Evolutionary conservation across 805 yeast species (phyloP), one percentile per base, ranked within the genome.

Genomic region (Ogataea pignaliae): DNA sequence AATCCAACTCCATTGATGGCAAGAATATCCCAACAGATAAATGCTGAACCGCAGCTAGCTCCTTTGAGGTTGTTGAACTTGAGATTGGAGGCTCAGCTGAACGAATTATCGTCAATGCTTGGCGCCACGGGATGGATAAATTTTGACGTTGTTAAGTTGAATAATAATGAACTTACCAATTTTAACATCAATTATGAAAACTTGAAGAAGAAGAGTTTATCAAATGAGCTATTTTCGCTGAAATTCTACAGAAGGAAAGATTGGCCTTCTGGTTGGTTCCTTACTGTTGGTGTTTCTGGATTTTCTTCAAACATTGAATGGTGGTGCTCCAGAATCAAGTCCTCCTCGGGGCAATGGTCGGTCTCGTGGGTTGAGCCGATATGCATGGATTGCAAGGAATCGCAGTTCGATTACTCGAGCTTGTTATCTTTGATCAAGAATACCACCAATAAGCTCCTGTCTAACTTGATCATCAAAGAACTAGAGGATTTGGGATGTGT

Each of bases 81-180:
- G 39, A 68, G 81, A 37, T 60, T 78, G 29, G 73, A 76, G 31
- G 70, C 74, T 3, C 70, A 72, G 42, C 68, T 69, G 44, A 66
- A 70, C 36, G 84, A 81, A 45, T 66, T 82, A 28, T 64, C 76
- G 11, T 72, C 78, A 9, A 71, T 81, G 47, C 72, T 87, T 43
- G 68, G 71, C 32, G 83, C 87, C 0, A 75, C 82, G 0, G 86
- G 83, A 28, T 86, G 93, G 93, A 71, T 78, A 6, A 66, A 70
- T n/a, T 77, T 77, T 50, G 78, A 75, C 34, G 71, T 77, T 34
- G 70, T 85, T 38, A 69, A 64, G 29, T 54, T 85, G 28, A 65
- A 71, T 2, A 69, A 71, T 3, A 69, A 67, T 17, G 89, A 82
- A 56, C 57, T 72, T 16, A 6, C 44, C 10, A 71, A 72, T 43